Base-by-base conservation (phyloP, 208 protist species). In the Wallacemonas sp. region DNA sequence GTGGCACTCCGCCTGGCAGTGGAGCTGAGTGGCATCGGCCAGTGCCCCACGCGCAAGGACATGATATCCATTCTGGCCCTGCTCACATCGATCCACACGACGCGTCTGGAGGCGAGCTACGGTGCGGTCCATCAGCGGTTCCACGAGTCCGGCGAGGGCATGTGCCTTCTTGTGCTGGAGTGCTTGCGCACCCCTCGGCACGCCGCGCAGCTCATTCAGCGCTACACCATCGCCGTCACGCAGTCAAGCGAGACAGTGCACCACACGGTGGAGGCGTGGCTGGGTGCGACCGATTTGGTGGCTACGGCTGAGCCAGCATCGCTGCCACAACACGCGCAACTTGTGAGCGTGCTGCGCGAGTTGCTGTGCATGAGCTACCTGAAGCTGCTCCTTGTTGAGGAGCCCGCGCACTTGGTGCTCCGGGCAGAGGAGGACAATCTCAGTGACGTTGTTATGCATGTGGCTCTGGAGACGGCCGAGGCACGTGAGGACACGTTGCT, bases 331-430 rank as follows among this genome's bases (percentile, higher is more conserved):
- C 38, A 25, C 8, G 26, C 3, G 12, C 7, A 8, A 12, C 57
- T 64, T n/a, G 29, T 50, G 42, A 20, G 41, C 18, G 20, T 46
- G 0, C 38, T 50, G 31, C 52, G 52, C 32, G 52, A 59, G 28
- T 25, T 59, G 14, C 52, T 59, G 31, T 81, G 77, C 38, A 45
- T 91, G 33, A 84, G 81, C 41, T 57, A 90, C 7, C 64, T 89
- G 23, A 85, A 87, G 41, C 25, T 79, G 11, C 62, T 94, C 1
- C 39, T 93, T 26, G 55, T 73, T 26, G 81, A 85, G 52, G 67
- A 66, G 36, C 50, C 61, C 22, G 61, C 68, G 31, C 41, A 45
- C 26, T 18, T 32, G 22, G 57, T 74, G 61, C 59, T 74, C 39
- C 36, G 22, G n/a, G 20, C 26, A 28, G 52, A 59, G 52, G 52